Base-by-base conservation (phyloP, 2,329 filamentous ascomycete genomes). In the Cercospora canescens region DNA sequence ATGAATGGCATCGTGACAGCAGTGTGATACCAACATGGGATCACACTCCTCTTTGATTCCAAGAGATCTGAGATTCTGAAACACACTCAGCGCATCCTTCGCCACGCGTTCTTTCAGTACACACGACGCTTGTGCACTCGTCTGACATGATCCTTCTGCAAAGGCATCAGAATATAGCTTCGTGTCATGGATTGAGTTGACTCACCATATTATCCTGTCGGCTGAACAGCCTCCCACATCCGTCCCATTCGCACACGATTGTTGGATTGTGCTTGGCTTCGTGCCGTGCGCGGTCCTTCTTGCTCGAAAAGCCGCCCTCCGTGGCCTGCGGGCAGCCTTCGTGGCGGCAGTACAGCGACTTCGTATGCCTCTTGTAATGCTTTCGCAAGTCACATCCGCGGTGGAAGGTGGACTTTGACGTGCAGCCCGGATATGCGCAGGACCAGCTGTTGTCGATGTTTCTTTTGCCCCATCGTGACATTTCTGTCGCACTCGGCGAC, bases 351-450 rank as follows among this genome's bases (percentile, higher is more conserved):
- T 87, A 88, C 61, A 88, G 83, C 16, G 85, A 82, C 70, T 88
- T 88, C 30, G 83, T 85, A 74, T 89, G 87, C 14, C 87, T 80
- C 73, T 88, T 87, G 79, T 85, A 87, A 73, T 89, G 87, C 72
- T 89, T 89, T 30, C 87, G 81, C 18, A 89, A 78, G 74, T 89
- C 87, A 72, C 87, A 89, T 34, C 85, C 86, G 52, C 87, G 81
- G 7, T 82, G 84, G 75, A 88, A 89, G 1, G 83, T 77, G 2
- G 86, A 84, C 67, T 82, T 82, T 50, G 86, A 88, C n/a, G 84
- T 83, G 75, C 87, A 89, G 14, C 83, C 84, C 1, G 84, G 85
- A 71, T 86, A 86, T 4, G 83, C 83, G 73, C 87, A 89, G 55
- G 83, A 84, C 86, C 86, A 88, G 65, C 81, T 84, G 37, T 81